Percentiles rank a stretch among this genome's conserved stretches.
Evolutionary conservation across 495 filamentous ascomycete genomes (phyloP).

Genomic region (Monascus purpureus): DNA sequence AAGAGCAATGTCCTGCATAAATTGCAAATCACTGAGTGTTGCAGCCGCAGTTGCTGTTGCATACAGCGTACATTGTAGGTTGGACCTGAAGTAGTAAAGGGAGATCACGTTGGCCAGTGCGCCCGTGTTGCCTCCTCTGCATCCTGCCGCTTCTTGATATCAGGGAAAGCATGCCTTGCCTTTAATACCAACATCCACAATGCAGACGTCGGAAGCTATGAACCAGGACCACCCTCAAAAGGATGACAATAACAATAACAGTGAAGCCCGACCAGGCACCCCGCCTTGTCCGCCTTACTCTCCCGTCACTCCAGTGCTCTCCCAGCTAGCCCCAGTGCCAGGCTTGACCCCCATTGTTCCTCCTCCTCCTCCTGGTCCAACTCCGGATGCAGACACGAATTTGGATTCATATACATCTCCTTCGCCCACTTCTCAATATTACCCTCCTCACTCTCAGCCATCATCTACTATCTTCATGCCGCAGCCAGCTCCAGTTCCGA

Average conservation of each 20-base stretch:
- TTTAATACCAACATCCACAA: neutral
- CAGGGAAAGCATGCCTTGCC: too few relatives aligned
- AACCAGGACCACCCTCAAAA: too few relatives aligned
- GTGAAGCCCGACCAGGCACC: slow-evolving; percentile 20
- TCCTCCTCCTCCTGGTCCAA: slow-evolving; percentile 17
- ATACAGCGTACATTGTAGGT: too few relatives aligned
- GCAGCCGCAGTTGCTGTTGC: too few relatives aligned
- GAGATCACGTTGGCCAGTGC: too few relatives aligned
- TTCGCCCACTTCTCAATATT: neutral
- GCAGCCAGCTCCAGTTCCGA: slow-evolving; percentile 45
- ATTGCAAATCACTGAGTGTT: too few relatives aligned
- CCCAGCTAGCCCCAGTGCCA: slow-evolving; percentile 23
- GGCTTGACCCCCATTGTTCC: slow-evolving; percentile 21
- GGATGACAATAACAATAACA: slow-evolving; percentile 2
- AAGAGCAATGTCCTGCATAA: too few relatives aligned
- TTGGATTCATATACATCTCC: neutral
- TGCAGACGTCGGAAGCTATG: slow-evolving; percentile 3
- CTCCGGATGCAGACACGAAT: slow-evolving; percentile 13
- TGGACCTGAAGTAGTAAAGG: too few relatives aligned
- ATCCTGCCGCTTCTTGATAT: too few relatives aligned
- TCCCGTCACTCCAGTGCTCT: slow-evolving; percentile 31
- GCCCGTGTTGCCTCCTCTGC: too few relatives aligned
- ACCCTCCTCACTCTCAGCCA: neutral
- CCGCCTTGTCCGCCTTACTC: slow-evolving; percentile 35
- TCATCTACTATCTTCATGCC: slow-evolving; percentile 11